phyloP scores from a whole-genome alignment of 2,329 filamentous ascomycete genomes.

The Phoma sp. region DNA sequence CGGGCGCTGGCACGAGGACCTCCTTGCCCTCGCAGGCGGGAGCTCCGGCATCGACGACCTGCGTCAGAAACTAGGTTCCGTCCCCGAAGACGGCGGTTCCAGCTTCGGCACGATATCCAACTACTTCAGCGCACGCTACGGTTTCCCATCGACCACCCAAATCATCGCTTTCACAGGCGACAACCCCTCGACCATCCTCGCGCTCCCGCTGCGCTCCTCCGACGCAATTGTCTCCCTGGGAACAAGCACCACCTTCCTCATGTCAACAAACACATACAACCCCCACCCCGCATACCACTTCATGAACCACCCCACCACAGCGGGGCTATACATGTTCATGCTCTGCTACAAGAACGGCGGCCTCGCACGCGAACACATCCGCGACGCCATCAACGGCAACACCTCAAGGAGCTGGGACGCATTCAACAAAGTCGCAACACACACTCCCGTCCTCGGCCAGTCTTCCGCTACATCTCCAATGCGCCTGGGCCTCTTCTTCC shows the following conservation, averaged over 20 bases:
- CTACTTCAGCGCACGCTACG: constrained; percentile 82
- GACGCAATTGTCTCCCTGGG: constrained; percentile 96
- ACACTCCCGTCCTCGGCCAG: constrained; percentile 74
- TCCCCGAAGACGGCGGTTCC: constrained; percentile 80
- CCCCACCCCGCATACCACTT: constrained; percentile 94
- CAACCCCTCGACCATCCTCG: constrained; percentile 94
- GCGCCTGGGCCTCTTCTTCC: constrained; percentile 93
- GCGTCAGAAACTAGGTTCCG: constrained; percentile 78
- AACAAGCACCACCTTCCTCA: constrained; percentile 95
- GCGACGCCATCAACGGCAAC: constrained; percentile 75
- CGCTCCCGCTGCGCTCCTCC: constrained; percentile 82
- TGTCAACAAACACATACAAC: constrained; percentile 92
- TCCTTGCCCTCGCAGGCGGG: constrained; percentile 74
- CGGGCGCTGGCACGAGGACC: constrained; percentile 74
- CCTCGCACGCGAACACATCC: constrained; percentile 86
- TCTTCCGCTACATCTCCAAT: constrained; percentile 62
- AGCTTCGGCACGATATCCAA: constrained; percentile 76
- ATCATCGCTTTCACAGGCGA: constrained; percentile 92
- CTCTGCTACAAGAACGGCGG: constrained; percentile 99
- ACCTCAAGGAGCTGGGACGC: constrained; percentile 71
- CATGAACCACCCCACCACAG: constrained; percentile 94
- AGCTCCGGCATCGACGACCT: constrained; percentile 66
- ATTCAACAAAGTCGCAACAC: constrained; percentile 78
- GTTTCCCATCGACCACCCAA: constrained; percentile 76
- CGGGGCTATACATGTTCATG: constrained; percentile 99